phyloP scores from a whole-genome alignment of 305 asterid genomes.

The Fraxinus ornus region DNA sequence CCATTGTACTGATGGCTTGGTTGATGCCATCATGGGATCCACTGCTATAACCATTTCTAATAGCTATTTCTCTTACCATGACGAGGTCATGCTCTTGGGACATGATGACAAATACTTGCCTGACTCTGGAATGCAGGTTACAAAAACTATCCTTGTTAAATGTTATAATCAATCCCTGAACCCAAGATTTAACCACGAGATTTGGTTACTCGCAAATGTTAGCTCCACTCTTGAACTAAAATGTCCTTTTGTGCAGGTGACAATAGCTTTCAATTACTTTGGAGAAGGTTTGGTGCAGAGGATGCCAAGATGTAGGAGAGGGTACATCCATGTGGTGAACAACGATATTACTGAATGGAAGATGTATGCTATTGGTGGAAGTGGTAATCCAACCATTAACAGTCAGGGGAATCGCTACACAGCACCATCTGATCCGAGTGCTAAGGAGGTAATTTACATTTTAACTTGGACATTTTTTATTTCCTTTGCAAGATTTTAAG shows the following conservation, averaged over 20 bases:
- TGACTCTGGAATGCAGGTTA: constrained; percentile 69
- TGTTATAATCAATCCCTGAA: background rate
- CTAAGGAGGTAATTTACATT: constrained; percentile 54
- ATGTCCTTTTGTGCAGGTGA: constrained; percentile 35
- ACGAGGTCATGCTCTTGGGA: constrained; percentile 66
- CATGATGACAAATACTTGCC: constrained; percentile 53
- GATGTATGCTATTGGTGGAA: constrained; percentile 74
- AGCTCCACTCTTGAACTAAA: background rate
- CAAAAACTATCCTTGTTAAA: background rate
- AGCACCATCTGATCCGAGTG: constrained; percentile 54
- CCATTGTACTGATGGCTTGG: constrained; percentile 60
- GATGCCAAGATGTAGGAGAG: constrained; percentile 74
- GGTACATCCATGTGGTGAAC: constrained; percentile 67
- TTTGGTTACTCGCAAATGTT: background rate
- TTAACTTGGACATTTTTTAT: background rate
- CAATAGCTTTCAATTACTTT: constrained; percentile 61
- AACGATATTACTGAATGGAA: constrained; percentile 62
- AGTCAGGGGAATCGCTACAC: constrained; percentile 63
- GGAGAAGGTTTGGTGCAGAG: constrained; percentile 63
- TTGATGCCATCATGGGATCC: constrained; percentile 68
- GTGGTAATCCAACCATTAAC: constrained; percentile 60
- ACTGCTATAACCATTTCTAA: constrained; percentile 65
- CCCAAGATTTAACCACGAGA: background rate
- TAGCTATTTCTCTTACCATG: constrained; percentile 58
- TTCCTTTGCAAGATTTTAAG: background rate